phyloP scores from a whole-genome alignment of 108 stramenopile genomes.

The Cyclotella choctawhatcheeana region DNA sequence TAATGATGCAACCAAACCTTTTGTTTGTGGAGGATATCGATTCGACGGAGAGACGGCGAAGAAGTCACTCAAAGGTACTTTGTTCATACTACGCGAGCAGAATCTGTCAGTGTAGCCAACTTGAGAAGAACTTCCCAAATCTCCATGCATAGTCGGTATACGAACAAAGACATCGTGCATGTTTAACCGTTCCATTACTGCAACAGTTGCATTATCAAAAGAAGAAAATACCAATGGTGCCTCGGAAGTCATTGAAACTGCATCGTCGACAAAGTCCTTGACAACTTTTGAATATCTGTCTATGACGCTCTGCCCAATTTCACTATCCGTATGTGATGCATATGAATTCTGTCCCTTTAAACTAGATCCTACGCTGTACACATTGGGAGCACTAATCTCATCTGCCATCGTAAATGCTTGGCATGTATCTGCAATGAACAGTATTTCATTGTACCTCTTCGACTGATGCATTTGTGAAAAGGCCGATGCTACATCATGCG shows the following conservation, averaged over 20 bases:
- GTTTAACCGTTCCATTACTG: slow-evolving; percentile 47
- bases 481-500: slow-evolving; percentile 72
- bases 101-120: slow-evolving; percentile 40
- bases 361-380: slow-evolving; percentile 78
- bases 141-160: slow-evolving; percentile 46
- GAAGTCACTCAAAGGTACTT: slow-evolving; percentile 63
- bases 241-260: slow-evolving; percentile 30
- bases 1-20: background rate
- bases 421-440: slow-evolving; percentile 95
- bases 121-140: slow-evolving; percentile 33
- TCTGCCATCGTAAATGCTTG: slow-evolving; percentile 91
- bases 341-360: slow-evolving; percentile 70
- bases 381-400: slow-evolving; percentile 59
- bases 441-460: slow-evolving; percentile 64
- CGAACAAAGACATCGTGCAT: slow-evolving; percentile 39
- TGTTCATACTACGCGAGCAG: slow-evolving; percentile 37
- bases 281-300: slow-evolving; percentile 48
- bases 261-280: slow-evolving; percentile 48
- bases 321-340: slow-evolving; percentile 56
- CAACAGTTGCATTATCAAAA: slow-evolving; percentile 37
- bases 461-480: slow-evolving; percentile 72
- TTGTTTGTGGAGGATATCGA: slow-evolving; percentile 2
- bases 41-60: slow-evolving; percentile 41
- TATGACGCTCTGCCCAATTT: slow-evolving; percentile 59
- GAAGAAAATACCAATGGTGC: background rate